Base-by-base conservation (phyloP, 2,329 filamentous ascomycete genomes). In the Allantophomopsis cytisporea region DNA sequence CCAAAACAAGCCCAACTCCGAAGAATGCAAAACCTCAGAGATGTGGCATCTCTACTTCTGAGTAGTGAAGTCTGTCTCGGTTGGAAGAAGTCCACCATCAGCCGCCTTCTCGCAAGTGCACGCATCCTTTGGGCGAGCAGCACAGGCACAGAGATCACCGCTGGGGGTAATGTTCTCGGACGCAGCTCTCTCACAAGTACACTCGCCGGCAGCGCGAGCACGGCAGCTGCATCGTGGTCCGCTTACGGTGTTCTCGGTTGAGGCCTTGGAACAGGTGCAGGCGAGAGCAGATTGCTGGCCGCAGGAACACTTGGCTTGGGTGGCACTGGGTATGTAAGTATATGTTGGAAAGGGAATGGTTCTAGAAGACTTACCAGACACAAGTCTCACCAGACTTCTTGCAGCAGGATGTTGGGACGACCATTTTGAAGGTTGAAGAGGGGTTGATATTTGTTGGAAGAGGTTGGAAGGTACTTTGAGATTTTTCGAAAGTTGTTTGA, bases 21-120 rank as follows among this genome's bases (percentile, higher is more conserved):
- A 28, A 28, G 11, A 28, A 28, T 28, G 23, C 23, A 28, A 6
- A 28, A 6, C 7, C 23, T 8, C 8, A 28, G 23, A 10, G 5
- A 28, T 28, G 5, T 28, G 5, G 10, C 5, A 8, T 8, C 23
- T 6, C 35, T 36, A 36, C 18, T 36, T 36, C 4, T 7, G 76
- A 40, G 80, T 85, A 31, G 87, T 95, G 56, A 94, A 95, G 61
- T 95, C 88, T 37, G 73, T 83, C 73, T 95, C 88, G 49, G 59
- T 69, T 20, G 76, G 70, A 48, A 81, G 74, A 42, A 69, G 68
- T 31, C 73, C 73, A 39, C 75, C 71, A 48, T 72, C 70, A 37
- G 71, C 58, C 14, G 73, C 73, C 59, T 84, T 88, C 60, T 86
- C 80, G 58, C 87, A 94, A n/a, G 82, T 91, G 64, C 85, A 91